phyloP scores from a whole-genome alignment of 768 basidiomycete species.

The Pulveroboletus sp. region DNA sequence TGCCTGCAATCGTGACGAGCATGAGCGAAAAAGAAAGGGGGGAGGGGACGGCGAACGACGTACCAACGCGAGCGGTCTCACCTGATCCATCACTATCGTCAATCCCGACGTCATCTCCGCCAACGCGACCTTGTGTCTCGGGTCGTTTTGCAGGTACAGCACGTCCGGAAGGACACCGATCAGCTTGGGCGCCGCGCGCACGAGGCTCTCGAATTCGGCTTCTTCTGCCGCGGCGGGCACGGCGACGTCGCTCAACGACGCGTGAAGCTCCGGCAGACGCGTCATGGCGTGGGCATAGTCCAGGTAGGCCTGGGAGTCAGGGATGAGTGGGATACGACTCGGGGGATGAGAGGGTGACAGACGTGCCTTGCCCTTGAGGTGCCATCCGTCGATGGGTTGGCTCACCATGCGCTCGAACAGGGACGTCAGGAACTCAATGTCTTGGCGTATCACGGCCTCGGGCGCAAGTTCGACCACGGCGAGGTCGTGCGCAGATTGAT shows the following conservation, averaged over 20 bases:
- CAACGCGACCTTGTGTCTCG: conserved; percentile 65
- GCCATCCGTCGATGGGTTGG: conserved; percentile 67
- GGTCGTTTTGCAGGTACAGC: conserved; percentile 51
- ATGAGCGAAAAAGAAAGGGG: neutral
- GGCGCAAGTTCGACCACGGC: conserved; percentile 85
- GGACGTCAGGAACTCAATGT: conserved; percentile 55
- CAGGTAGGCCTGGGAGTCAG: conserved; percentile 50
- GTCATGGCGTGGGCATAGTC: conserved; percentile 69
- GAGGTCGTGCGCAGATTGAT: conserved; percentile 74
- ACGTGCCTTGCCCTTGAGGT: conserved; percentile 74
- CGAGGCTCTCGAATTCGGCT: conserved; percentile 57
- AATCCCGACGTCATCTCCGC: conserved; percentile 70
- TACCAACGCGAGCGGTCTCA: conserved; percentile 59
- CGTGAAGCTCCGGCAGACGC: conserved; percentile 53
- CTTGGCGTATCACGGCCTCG: conserved; percentile 67
- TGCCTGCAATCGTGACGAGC: conserved; percentile 16
- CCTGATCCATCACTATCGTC: conserved; percentile 53
- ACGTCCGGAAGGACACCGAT: conserved; percentile 68
- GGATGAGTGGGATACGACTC: conserved; percentile 9
- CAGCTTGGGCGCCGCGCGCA: conserved; percentile 57
- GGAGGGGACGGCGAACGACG: conserved; percentile 20
- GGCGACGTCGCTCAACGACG: conserved; percentile 39
- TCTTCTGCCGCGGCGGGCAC: conserved; percentile 45
- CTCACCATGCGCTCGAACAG: conserved; percentile 66
- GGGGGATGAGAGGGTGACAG: neutral